Evolutionary conservation across 2,329 filamentous ascomycete genomes (phyloP).

Genomic region (Aotearoamyces nothofagi): DNA sequence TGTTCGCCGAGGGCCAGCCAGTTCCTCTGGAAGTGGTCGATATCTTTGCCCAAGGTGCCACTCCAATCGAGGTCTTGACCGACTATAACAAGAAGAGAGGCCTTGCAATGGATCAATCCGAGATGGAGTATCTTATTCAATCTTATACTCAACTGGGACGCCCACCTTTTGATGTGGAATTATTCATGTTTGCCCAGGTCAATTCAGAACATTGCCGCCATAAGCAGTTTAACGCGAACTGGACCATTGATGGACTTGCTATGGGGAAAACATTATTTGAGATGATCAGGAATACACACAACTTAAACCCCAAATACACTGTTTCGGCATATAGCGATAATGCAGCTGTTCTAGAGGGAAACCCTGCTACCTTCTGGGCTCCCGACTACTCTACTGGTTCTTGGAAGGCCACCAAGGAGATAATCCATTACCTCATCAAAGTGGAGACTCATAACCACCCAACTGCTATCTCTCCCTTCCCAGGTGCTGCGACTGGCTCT

Average conservation of each 20-base stretch:
- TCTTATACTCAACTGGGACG: constrained; percentile 51
- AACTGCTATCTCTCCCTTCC: constrained; percentile 84
- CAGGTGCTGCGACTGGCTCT: constrained; percentile 86
- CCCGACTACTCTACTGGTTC: constrained; percentile 75
- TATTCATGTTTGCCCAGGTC: constrained; percentile 99
- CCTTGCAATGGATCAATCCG: constrained; percentile 70
- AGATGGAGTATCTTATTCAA: constrained; percentile 90
- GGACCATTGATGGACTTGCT: constrained; percentile 77
- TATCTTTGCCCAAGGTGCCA: constrained; percentile 48
- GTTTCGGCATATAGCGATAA: constrained; percentile 96
- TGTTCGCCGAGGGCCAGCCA: constrained; percentile 59
- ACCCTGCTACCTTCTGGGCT: constrained; percentile 65
- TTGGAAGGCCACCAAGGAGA: constrained; percentile 78
- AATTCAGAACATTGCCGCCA: constrained; percentile 78
- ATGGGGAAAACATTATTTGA: constrained; percentile 75
- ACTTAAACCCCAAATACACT: constrained; percentile 65
- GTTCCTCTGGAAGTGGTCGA: constrained; percentile 59
- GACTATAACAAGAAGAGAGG: constrained; percentile 75
- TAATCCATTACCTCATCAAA: constrained; percentile 78
- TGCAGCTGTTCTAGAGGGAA: constrained; percentile 75
- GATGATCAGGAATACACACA: constrained; percentile 96
- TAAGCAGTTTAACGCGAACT: constrained; percentile 93
- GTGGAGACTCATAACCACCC: constrained; percentile 98
- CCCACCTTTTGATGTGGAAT: constrained; percentile 66
- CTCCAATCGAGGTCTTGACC: constrained; percentile 57